Evolutionary conservation across 805 yeast species (phyloP).

Genomic region (Blastobotrys parvus): DNA sequence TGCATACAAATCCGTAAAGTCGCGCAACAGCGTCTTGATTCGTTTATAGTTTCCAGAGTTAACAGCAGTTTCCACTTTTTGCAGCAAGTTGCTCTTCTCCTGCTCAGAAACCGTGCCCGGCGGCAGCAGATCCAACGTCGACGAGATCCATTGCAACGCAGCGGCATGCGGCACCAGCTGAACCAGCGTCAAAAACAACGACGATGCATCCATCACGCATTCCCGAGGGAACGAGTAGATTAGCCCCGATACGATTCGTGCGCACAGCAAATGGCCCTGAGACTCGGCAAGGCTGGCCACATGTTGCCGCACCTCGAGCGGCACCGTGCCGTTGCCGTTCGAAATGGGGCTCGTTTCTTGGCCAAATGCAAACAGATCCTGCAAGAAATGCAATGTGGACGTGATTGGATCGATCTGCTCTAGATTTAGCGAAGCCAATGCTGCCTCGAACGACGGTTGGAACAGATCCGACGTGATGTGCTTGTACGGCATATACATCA

Average conservation of each 20-base stretch:
- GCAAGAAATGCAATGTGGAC: constrained; percentile 63
- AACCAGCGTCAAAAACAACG: constrained; percentile 57
- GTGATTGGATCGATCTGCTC: constrained; percentile 66
- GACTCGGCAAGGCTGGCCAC: constrained; percentile 39
- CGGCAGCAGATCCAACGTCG: constrained; percentile 51
- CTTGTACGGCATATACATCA: constrained; percentile 63
- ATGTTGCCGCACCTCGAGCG: constrained; percentile 35
- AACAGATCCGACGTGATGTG: constrained; percentile 36
- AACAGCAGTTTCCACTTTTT: constrained; percentile 19
- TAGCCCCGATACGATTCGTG: constrained; percentile 53
- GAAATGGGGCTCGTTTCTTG: constrained; percentile 41
- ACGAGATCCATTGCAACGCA: constrained; percentile 56
- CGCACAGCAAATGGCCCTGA: constrained; percentile 49
- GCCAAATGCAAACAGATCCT: constrained; percentile 83
- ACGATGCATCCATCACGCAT: constrained; percentile 64
- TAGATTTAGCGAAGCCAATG: constrained; percentile 45
- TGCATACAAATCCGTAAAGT: constrained; percentile 76
- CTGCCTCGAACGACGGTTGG: constrained; percentile 46
- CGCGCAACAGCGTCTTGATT: constrained; percentile 61
- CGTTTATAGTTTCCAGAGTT: constrained; percentile 63
- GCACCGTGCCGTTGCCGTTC: background rate
- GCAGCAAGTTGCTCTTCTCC: constrained; percentile 57
- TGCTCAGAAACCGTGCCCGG: constrained; percentile 51
- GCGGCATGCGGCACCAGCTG: constrained; percentile 33
- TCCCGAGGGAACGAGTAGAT: constrained; percentile 65